Percentiles rank a stretch among this genome's conserved stretches.
phyloP scores from a whole-genome alignment of 2,329 filamentous ascomycete genomes.

The Beauveria sp. region DNA sequence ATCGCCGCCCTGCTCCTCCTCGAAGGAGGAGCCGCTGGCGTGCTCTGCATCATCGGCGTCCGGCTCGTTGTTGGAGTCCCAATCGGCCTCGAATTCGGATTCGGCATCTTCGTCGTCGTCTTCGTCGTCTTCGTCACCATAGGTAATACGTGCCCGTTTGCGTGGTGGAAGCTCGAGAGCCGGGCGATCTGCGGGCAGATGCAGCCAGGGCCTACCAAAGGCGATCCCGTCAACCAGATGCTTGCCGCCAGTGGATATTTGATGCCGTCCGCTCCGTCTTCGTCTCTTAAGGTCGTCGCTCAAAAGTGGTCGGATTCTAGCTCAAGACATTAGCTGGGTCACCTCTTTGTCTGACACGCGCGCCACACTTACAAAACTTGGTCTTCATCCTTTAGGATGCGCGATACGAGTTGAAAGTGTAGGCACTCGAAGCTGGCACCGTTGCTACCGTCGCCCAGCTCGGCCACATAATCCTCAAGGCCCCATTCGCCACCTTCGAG shows the following conservation, averaged over 20 bases:
- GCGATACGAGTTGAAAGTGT: slow-evolving; percentile 68
- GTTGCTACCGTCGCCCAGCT: slow-evolving; percentile 46
- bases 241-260: slow-evolving; percentile 71
- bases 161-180: slow-evolving; percentile 63
- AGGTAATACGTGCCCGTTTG: slow-evolving; percentile 54
- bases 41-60: slow-evolving; percentile 8
- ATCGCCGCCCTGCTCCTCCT: slow-evolving; percentile 3
- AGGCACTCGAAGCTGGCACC: slow-evolving; percentile 73
- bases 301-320: slow-evolving; percentile 69
- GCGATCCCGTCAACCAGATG: slow-evolving; percentile 80
- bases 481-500: slow-evolving; percentile 79
- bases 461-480: slow-evolving; percentile 81
- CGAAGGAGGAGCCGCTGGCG: slow-evolving; percentile 1
- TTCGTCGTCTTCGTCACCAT: slow-evolving; percentile 29
- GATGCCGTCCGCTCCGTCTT: slow-evolving; percentile 66
- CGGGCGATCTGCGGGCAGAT: slow-evolving; percentile 53
- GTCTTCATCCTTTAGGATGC: slow-evolving; percentile 73
- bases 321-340: not conserved
- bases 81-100: slow-evolving; percentile 22
- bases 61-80: slow-evolving; percentile 16
- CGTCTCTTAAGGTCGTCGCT: slow-evolving; percentile 67
- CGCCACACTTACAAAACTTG: slow-evolving; percentile 61
- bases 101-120: slow-evolving; percentile 30
- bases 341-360: not conserved
- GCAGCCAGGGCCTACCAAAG: slow-evolving; percentile 68